Evolutionary conservation across 1,284 basidiomycete species (phyloP).

Genomic region (Xerocomus nothofagi): DNA sequence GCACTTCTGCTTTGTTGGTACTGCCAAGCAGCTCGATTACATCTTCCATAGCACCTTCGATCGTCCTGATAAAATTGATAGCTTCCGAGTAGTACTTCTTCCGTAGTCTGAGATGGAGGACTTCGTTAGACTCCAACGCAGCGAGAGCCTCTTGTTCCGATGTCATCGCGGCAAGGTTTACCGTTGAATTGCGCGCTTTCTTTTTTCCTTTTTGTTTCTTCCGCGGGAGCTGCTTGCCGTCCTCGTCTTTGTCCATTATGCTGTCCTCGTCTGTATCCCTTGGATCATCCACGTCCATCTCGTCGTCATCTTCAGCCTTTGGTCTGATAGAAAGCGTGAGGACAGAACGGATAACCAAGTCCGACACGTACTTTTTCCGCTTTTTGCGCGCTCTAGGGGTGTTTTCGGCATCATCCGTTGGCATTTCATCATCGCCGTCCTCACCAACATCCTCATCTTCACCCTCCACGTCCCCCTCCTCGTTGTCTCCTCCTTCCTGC

Average conservation of each 20-base stretch:
- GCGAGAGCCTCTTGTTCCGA: conserved; percentile 70
- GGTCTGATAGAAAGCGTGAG: conserved; percentile 25
- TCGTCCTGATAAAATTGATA: conserved; percentile 79
- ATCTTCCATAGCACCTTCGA: conserved; percentile 78
- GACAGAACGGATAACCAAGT: neutral
- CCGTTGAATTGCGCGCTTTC: conserved; percentile 65
- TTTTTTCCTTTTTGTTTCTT: conserved; percentile 45
- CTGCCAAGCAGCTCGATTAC: conserved; percentile 83
- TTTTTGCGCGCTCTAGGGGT: conserved; percentile 35
- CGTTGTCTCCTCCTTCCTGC: conserved; percentile 39
- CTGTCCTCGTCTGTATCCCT: conserved; percentile 40
- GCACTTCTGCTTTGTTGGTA: conserved; percentile 90
- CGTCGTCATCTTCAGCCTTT: conserved; percentile 38
- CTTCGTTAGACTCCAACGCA: conserved; percentile 61
- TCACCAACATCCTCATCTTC: conserved; percentile 39
- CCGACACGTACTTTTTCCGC: conserved; percentile 21
- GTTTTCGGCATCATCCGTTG: conserved; percentile 30
- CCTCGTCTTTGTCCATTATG: conserved; percentile 39
- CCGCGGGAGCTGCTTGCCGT: conserved; percentile 30
- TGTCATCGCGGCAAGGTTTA: conserved; percentile 62
- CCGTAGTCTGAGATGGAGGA: conserved; percentile 73
- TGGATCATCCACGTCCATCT: conserved; percentile 54
- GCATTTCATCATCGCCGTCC: conserved; percentile 32
- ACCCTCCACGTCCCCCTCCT: conserved; percentile 36
- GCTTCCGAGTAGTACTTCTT: conserved; percentile 91